A percentile compares a stretch with the other conserved stretches of the same genome.
These are phyloP conservation scores for Pyrenochaeta sp. DNA, from an alignment of 2,329 filamentous ascomycete species.

Conservation along the genomic window DNA sequence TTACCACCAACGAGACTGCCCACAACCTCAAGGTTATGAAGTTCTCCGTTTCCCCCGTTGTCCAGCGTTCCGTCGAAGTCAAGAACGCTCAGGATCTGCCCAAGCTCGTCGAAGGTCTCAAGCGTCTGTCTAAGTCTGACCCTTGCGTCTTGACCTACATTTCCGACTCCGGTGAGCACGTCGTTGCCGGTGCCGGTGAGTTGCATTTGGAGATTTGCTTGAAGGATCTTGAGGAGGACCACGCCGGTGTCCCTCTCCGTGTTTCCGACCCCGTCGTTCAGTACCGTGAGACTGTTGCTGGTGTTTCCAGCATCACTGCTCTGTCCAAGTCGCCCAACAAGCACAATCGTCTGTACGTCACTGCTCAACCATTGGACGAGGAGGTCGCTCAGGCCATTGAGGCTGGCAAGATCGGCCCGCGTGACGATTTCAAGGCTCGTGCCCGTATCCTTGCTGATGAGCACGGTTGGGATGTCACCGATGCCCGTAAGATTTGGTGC, in stretches of 20 bases:
- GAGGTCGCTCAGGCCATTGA: constrained; percentile 92
- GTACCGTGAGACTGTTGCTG: constrained; percentile 95
- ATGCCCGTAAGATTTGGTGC: constrained; percentile 99
- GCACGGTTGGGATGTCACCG: constrained; percentile 98
- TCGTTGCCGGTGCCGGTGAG: constrained; percentile 99
- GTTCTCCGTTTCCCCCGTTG: constrained; percentile 99
- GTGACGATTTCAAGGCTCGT: constrained; percentile 99
- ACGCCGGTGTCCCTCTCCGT: constrained; percentile 96
- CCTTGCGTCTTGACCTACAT: constrained; percentile 95
- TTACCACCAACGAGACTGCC: constrained; percentile 94
- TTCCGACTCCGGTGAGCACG: constrained; percentile 94
- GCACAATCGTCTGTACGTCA: constrained; percentile 99
- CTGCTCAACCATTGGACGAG: constrained; percentile 88
- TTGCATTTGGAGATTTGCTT: constrained; percentile 99
- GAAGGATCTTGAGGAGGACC: constrained; percentile 99
- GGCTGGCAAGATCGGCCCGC: constrained; percentile 85
- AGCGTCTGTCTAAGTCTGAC: constrained; percentile 99
- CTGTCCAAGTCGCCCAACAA: constrained; percentile 99
- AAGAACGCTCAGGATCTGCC: constrained; percentile 99
- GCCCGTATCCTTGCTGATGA: constrained; percentile 96
- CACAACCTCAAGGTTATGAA: constrained; percentile 99
- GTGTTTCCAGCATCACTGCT: constrained; percentile 89
- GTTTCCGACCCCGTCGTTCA: constrained; percentile 98
- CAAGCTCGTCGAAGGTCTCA: constrained; percentile 99
- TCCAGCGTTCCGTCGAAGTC: constrained; percentile 97